A percentile compares a stretch with the other conserved stretches of the same genome.
These are phyloP conservation scores for Alternaria sp. DNA, from an alignment of 2,329 filamentous ascomycete species.

Conservation along the genomic window DNA sequence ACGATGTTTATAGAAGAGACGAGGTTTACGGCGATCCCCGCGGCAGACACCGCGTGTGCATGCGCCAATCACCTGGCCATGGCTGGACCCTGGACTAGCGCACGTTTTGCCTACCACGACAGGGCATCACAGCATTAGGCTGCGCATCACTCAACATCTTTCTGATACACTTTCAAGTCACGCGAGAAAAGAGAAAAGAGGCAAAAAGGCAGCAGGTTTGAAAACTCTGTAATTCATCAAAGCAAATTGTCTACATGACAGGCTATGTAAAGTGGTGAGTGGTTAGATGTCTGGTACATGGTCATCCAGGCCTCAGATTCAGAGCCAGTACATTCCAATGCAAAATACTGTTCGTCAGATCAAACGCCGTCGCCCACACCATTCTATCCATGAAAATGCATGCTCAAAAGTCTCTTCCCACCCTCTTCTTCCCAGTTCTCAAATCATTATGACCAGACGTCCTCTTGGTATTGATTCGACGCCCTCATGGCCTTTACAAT, in stretches of 20 bases:
- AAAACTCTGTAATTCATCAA: constrained; percentile 6
- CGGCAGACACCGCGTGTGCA: constrained; percentile 14
- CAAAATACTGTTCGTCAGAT: constrained; percentile 10
- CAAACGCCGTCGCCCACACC: constrained; percentile 37
- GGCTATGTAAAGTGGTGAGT: constrained; percentile 6
- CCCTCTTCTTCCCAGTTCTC: background rate
- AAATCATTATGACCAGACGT: constrained; percentile 67
- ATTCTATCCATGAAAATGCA: constrained; percentile 44
- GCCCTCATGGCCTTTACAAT: constrained; percentile 97
- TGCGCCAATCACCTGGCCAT: constrained; percentile 21
- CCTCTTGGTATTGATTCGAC: constrained; percentile 93
- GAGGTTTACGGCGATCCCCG: constrained; percentile 21
- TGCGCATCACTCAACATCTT: constrained; percentile 8
- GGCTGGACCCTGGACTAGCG: constrained; percentile 14
- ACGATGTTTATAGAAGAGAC: constrained; percentile 14
- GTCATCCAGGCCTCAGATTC: constrained; percentile 10
- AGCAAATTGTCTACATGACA: constrained; percentile 2
- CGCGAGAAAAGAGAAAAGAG: constrained; percentile 7
- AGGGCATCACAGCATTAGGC: constrained; percentile 24
- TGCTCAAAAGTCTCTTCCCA: constrained; percentile 19
- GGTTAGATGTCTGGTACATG: constrained; percentile 8
- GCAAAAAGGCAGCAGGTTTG: constrained; percentile 3
- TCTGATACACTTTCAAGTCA: constrained; percentile 6
- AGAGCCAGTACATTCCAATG: constrained; percentile 1
- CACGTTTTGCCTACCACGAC: constrained; percentile 19